Percentiles rank a stretch among this genome's conserved stretches.
Conservation (phyloP, 2,329 filamentous ascomycete genomes). For the Tolypocladium tundrense region DNA sequence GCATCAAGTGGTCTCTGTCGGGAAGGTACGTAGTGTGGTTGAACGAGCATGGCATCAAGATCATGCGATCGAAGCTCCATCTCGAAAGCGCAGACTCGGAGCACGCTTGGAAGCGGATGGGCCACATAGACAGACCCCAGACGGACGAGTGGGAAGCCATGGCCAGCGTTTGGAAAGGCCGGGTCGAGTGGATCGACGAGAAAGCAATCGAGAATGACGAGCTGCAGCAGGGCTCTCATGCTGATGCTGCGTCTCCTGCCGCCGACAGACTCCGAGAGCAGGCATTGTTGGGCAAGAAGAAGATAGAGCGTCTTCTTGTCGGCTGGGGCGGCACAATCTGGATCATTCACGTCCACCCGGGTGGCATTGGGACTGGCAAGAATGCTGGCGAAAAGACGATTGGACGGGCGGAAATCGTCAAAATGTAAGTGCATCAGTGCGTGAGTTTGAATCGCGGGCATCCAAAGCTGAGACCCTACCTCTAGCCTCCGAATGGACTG, state of each 20-base stretch:
- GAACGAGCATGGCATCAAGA: constrained; percentile 95
- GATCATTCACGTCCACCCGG: constrained; percentile 84
- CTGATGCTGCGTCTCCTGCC: constrained; percentile 31
- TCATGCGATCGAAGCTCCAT: constrained; percentile 84
- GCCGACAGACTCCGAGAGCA: constrained; percentile 39
- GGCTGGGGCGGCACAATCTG: constrained; percentile 96
- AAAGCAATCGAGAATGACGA: constrained; percentile 66
- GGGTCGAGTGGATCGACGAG: constrained; percentile 89
- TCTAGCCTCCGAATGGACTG: constrained; percentile 84
- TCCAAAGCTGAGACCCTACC: background rate
- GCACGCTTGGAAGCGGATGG: constrained; percentile 87
- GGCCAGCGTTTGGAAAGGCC: constrained; percentile 89
- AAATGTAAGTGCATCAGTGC: constrained; percentile 56
- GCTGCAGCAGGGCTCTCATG: constrained; percentile 25
- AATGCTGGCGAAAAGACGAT: constrained; percentile 59
- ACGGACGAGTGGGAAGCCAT: constrained; percentile 89
- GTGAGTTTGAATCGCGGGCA: background rate
- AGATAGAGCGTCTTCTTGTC: constrained; percentile 71
- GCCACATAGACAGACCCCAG: constrained; percentile 81
- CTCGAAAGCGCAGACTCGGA: constrained; percentile 68
- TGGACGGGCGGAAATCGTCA: constrained; percentile 80
- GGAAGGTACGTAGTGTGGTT: constrained; percentile 92
- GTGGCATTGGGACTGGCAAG: constrained; percentile 55
- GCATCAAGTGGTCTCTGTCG: constrained; percentile 88
- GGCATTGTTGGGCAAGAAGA: constrained; percentile 32